phyloP scores from a whole-genome alignment of 352 stramenopile species.

The Globisporangium lucens region DNA sequence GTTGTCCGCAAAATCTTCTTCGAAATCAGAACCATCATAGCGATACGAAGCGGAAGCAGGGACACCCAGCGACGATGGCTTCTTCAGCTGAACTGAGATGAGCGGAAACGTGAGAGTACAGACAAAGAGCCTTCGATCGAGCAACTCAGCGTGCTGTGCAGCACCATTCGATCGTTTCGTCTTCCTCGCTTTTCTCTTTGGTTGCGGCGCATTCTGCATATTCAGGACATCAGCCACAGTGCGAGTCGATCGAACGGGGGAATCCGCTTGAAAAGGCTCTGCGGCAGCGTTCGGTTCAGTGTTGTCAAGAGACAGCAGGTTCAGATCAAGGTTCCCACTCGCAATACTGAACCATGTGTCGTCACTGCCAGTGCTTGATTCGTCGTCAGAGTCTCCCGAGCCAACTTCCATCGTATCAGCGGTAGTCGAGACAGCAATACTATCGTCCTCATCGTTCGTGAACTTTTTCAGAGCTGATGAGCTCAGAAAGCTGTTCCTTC shows the following conservation, averaged over 20 bases:
- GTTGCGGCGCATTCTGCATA: constrained; percentile 5
- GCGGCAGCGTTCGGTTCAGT: background rate
- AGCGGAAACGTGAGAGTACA: constrained; percentile 81
- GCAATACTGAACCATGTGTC: constrained; percentile 89
- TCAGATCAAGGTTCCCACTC: constrained; percentile 56
- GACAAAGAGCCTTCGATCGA: constrained; percentile 71
- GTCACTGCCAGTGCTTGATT: constrained; percentile 79
- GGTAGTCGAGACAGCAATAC: constrained; percentile 10
- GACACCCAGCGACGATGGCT: constrained; percentile 44
- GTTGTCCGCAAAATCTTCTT: constrained; percentile 58
- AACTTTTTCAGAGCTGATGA: constrained; percentile 50
- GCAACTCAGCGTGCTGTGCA: constrained; percentile 35
- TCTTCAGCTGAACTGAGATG: constrained; percentile 80
- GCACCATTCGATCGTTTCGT: constrained; percentile 20
- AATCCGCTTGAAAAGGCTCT: constrained; percentile 1
- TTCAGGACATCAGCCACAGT: background rate
- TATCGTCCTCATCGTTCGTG: constrained; percentile 37
- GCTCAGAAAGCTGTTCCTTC: constrained; percentile 43
- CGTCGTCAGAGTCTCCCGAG: constrained; percentile 41
- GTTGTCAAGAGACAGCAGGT: constrained; percentile 9
- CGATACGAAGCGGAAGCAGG: constrained; percentile 50
- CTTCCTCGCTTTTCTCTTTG: constrained; percentile 26
- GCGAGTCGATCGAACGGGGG: constrained; percentile 4
- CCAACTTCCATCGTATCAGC: constrained; percentile 23
- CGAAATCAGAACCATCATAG: constrained; percentile 57